These are phyloP conservation scores for Nosema muscidifuracis DNA, from an alignment of 371 early-diverging fungal species.

Conservation along the genomic window DNA sequence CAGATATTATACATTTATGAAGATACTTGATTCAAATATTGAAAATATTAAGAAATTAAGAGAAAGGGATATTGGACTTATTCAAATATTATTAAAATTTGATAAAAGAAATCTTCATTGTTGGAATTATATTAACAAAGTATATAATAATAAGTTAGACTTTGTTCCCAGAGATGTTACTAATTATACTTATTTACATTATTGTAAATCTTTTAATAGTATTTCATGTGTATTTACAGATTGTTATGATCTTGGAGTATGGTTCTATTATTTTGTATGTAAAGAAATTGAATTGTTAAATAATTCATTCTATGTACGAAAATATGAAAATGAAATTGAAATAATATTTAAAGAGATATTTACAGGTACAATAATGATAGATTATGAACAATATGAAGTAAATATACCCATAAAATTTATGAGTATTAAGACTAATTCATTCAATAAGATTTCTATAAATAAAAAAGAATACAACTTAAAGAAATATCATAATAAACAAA, in stretches of 20 bases:
- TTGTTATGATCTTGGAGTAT: constrained; percentile 32
- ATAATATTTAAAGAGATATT: constrained; percentile 31
- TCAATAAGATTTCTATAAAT: too few relatives aligned
- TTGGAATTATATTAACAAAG: constrained; percentile 49
- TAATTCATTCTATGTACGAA: constrained; percentile 28
- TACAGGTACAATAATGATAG: constrained; percentile 1
- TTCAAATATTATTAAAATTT: constrained; percentile 16
- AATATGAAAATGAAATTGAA: constrained; percentile 6
- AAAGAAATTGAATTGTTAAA: constrained; percentile 23
- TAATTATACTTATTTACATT: constrained; percentile 51
- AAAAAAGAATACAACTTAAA: too few relatives aligned
- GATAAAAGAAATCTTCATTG: constrained; percentile 59
- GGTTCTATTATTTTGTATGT: constrained; percentile 31
- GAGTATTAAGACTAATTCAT: too few relatives aligned
- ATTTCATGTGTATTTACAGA: constrained; percentile 39
- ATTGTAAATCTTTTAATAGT: neutral
- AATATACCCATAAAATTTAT: too few relatives aligned
- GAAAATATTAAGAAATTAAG: constrained; percentile 18
- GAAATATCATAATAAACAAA: too few relatives aligned
- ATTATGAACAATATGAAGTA: constrained; percentile 5
- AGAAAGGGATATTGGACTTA: constrained; percentile 29
- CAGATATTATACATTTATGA: constrained; percentile 34
- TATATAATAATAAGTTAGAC: neutral
- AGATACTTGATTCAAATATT: neutral
- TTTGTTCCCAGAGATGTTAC: constrained; percentile 25